Evolutionary conservation across 2,329 filamentous ascomycete genomes (phyloP), one percentile per base, ranked within the genome.

Genomic region (Teratosphaeria pseudoeucalypti): DNA sequence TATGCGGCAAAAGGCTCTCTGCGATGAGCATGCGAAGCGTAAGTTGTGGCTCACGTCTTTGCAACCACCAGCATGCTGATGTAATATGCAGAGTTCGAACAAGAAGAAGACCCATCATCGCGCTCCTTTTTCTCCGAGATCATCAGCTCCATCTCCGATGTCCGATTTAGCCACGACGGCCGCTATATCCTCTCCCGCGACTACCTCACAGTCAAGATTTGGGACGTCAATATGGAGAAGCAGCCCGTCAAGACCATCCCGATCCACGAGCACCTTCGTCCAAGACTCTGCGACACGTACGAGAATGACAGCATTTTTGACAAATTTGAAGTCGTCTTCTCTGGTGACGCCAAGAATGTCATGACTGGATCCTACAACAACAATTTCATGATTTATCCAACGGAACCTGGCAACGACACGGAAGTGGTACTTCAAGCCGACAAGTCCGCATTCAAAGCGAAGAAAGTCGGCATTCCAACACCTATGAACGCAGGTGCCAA

Each of bases 321-420:
- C 83, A 99, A 99, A 76, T 99, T 99, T 66, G 94, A 99, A 77
- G 94, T 99, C 52, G 92, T 97, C 57, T 99, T 99, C 78, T 97
- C 92, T 1, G 94, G 94, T 27, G 92, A 97, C 75, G 90, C 91
- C 47, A 95, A 96, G 82, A 97, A 99, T 69, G 94, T 97, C 66
- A 99, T 99, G 94, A 99, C 94, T 6, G 94, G 94, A 68, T 96
- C 91, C 73, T 99, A 99, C 81, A 99, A 99, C 82, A 99, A 99
- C 80, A 99, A 99, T 79, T 97, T 99, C 81, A 99, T 99, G 94
- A 99, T 99, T 72, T 99, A 97, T 75, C 94, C 94, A 4, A 94
- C 92, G 29, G 92, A 97, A 70, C 89, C 92, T 6, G 90, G 92
- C 66, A 95, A 95, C 78, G 94, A 99, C 73, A 92, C 92, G 2